Evolutionary conservation across 495 filamentous ascomycete species (phyloP).

Genomic region (Oidiodendron maius): DNA sequence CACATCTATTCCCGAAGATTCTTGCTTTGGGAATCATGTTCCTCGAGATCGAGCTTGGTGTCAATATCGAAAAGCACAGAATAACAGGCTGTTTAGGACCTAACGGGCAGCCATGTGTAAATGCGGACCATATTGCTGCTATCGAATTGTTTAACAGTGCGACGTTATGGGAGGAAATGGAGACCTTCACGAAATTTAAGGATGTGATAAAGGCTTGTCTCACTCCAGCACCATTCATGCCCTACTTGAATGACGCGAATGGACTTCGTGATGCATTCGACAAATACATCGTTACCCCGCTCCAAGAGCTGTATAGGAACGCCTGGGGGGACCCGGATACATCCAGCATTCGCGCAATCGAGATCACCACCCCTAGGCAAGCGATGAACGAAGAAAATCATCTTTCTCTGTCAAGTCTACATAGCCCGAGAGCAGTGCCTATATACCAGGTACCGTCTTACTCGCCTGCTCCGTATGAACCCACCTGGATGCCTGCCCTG

Average conservation of each 20-base stretch:
- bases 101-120: conserved; percentile 15
- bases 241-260: not conserved
- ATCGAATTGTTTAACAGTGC: conserved; percentile 4
- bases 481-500: no score
- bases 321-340: conserved; percentile 1
- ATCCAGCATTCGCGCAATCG: not conserved
- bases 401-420: no score
- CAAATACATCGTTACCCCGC: conserved; percentile 1
- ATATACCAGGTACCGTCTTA: no score
- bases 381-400: no score
- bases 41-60: conserved; percentile 22
- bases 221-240: conserved; percentile 2
- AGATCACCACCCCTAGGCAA: conserved; percentile 3
- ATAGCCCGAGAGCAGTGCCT: no score
- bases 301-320: not conserved
- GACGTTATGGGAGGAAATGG: conserved; percentile 3
- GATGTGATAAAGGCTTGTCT: conserved; percentile 11
- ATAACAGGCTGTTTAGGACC: conserved; percentile 1
- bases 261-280: conserved; percentile 5
- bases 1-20: conserved; percentile 21
- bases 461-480: no score
- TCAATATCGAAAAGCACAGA: conserved; percentile 13
- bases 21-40: conserved; percentile 23
- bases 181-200: conserved; percentile 8
- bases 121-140: conserved; percentile 17